Conservation (phyloP, 129 eudicot species). For the Lactuca saligna region DNA sequence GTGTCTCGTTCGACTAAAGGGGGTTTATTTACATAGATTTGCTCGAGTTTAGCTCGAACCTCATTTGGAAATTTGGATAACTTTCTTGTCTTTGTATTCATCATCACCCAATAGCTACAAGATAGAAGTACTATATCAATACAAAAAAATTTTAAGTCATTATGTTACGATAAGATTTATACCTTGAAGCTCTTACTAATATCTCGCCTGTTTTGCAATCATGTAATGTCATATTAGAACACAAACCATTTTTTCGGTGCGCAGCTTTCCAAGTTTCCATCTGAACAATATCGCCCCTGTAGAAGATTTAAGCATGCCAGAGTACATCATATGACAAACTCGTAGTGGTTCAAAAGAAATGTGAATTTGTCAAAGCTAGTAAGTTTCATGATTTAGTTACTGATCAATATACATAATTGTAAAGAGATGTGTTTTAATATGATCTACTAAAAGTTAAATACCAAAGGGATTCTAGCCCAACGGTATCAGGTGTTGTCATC, state of each 20-base stretch:
- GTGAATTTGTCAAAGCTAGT: no score
- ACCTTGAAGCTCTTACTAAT: slow-evolving; percentile 83
- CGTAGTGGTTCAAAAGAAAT: no score
- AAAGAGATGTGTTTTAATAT: no score
- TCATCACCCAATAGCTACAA: slow-evolving; percentile 65
- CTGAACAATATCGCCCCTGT: slow-evolving; percentile 88
- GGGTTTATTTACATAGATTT: slow-evolving; percentile 50
- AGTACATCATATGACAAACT: neutral
- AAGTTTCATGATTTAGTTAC: neutral
- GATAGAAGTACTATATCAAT: neutral
- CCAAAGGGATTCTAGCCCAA: no score
- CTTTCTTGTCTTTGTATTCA: slow-evolving; percentile 76
- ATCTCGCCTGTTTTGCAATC: slow-evolving; percentile 66
- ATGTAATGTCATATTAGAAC: slow-evolving; percentile 62
- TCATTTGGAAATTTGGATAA: slow-evolving; percentile 73
- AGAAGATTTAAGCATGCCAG: neutral
- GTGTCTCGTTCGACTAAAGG: slow-evolving; percentile 52
- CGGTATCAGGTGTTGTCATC: no score
- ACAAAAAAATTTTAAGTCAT: neutral
- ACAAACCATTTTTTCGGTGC: slow-evolving; percentile 76
- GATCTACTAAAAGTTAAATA: no score
- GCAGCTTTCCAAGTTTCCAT: slow-evolving; percentile 82
- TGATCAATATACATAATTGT: no score
- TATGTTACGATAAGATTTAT: neutral
- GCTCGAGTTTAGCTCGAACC: slow-evolving; percentile 58